Base-by-base conservation (phyloP, 805 yeast genomes). In the Hanseniaspora guilliermondii region DNA sequence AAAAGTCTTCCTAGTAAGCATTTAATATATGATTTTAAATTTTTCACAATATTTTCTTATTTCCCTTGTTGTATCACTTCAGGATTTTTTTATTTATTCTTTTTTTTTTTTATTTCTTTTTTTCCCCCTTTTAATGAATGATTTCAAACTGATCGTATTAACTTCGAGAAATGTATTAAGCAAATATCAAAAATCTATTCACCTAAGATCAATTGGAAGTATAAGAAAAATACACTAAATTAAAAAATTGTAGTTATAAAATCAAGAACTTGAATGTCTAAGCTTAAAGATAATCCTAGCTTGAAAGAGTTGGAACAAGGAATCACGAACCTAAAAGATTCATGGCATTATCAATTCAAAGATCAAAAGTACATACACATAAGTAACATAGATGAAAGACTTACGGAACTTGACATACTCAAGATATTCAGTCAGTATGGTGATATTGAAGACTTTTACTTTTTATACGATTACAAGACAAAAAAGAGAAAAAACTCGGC, bases 391-490 rank as follows among this genome's bases (percentile, higher is more conserved):
- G 82, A 87, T 9, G 68, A 62, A 16, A 77, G 78, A 33, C 65
- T 87, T 27, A 79, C 78, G 8, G 96, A 87, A 63, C 79, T 80
- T 47, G 97, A 91, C 64, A 66, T 91, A 0, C 62, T 88, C 6
- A 75, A 80, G 0, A 77, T 89, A 33, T 91, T 91, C 64, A 84
- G 95, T 1, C 97, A 91, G 63, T 91, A 77, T 66, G 97, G 97
- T 0, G 76, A 81, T 19, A 96, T 96, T 0, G 83, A 84, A 0
- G 85, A 84, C 60, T 64, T 91, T 36, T 78, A 82, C 50, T 69
- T 89, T 50, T 76, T 78, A 25, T 74, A 91, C 56, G 91, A 87
- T 62, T 72, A 71, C 56, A 76, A 73, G 2, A 75, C 83, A 0
- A 87, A 87, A 2, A 75, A 76, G 54, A 79, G 87, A 2, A 73